Percentiles rank a stretch among this genome's conserved stretches.
Conservation (phyloP, 768 basidiomycete genomes). For the Xerocomus spinulosus region DNA sequence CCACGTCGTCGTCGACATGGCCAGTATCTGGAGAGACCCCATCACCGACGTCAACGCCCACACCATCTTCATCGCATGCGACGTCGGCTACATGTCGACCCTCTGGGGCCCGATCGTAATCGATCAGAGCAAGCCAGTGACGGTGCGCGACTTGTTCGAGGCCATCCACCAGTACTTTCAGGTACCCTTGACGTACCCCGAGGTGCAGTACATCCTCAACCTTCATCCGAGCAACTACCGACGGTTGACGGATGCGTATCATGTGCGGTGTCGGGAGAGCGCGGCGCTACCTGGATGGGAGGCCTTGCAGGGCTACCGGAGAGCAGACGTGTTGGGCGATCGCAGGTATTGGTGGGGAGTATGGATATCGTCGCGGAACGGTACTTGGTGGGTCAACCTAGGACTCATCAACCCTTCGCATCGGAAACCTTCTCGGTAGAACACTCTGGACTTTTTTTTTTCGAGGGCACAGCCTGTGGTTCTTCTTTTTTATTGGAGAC, state of each 20-base stretch:
- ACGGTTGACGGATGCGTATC: conserved; percentile 26
- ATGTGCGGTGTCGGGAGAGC: conserved; percentile 36
- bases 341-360: conserved; percentile 43
- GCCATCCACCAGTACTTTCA: conserved; percentile 49
- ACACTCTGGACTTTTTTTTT: not conserved
- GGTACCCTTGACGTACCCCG: conserved; percentile 33
- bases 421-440: conserved; percentile 6
- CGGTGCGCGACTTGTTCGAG: conserved; percentile 43
- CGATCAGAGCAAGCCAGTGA: conserved; percentile 31
- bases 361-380: conserved; percentile 29
- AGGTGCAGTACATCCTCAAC: conserved; percentile 22
- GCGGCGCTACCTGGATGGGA: conserved; percentile 39
- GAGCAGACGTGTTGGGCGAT: conserved; percentile 49
- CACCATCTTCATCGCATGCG: conserved; percentile 24
- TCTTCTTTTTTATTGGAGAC: not conserved
- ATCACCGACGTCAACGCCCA: conserved; percentile 21
- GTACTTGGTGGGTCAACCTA: conserved; percentile 44
- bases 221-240: conserved; percentile 18
- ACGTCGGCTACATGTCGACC: conserved; percentile 19
- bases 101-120: conserved; percentile 51
- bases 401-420: conserved; percentile 33
- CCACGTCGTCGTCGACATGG: conserved; percentile 21
- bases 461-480: too few species aligned
- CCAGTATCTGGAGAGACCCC: conserved; percentile 9
- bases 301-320: conserved; percentile 36